Evolutionary conservation across 148 eudicot genomes (phyloP), one percentile per base, ranked within the genome.

Genomic region (Limonium bicolor): DNA sequence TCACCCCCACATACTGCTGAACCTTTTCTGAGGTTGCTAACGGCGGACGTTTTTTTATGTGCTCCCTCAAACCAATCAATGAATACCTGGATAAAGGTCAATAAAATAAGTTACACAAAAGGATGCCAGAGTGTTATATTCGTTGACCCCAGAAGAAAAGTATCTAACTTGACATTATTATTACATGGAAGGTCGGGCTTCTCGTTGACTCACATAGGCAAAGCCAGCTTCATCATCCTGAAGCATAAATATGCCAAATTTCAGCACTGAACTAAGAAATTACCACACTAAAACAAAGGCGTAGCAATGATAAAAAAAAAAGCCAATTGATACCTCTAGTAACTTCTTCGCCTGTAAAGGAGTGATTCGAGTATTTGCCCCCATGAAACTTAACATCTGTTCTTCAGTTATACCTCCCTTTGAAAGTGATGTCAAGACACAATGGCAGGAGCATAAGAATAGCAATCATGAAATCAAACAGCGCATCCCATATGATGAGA

Each of bases 41-140:
- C 8, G 99, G 93, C 35, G 99, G 99, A 25, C 99, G 93, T 54
- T 90, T 90, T 74, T 90, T 90, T 64, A 90, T 90, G 65, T 90
- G 99, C 61, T 90, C 93, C 63, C 99, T 63, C 64, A 90, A 40
- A 60, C 66, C 82, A 64, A 69, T 51, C 58, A 90, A 66, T 34
- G 97, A 90, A 63, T 84, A 76, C 67, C 97, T 88, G 72, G 41
- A 53, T 37, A 20, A 39, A 12, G 12, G n/a, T 4, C 6, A 25
- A 35, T 20, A 36, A 27, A 32, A 7, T 13, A 32, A 16, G 18
- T 13, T 29, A 11, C 17, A 20, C 12, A 13, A 32, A 12, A 51
- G 4, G n/a, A 15, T 34, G 42, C 28, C 13, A 49, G 11, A 12
- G 32, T 17, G 21, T n/a, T n/a, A n/a, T n/a, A n/a, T n/a, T n/a